These are phyloP conservation scores for Fusarium musae DNA, from an alignment of 2,329 filamentous ascomycete genomes.

Conservation along the genomic window DNA sequence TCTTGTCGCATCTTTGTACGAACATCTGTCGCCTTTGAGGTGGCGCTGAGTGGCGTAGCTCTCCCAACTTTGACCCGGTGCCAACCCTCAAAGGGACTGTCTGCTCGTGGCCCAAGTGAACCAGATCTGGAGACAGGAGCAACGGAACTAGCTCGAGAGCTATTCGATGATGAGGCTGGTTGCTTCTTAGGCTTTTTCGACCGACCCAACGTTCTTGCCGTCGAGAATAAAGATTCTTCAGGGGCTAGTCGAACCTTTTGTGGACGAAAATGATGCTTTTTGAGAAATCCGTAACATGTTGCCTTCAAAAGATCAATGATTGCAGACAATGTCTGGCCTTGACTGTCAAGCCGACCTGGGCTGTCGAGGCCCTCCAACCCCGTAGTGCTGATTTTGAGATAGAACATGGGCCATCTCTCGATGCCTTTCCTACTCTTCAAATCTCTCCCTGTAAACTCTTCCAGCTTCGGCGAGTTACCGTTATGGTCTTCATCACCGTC, in stretches of 20 bases:
- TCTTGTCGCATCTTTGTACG: conserved; percentile 2
- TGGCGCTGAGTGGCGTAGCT: conserved; percentile 6
- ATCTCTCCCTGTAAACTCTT: conserved; percentile 62
- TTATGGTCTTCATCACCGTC: conserved; percentile 59
- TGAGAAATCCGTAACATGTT: conserved; percentile 79
- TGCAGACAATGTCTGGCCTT: conserved; percentile 59
- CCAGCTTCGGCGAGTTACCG: conserved; percentile 50
- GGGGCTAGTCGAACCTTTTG: conserved; percentile 45
- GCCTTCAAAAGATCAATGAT: conserved; percentile 71
- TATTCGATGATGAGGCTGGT: conserved; percentile 5
- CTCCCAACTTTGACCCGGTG: conserved; percentile 50
- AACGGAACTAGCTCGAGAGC: conserved; percentile 27
- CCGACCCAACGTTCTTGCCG: conserved; percentile 32
- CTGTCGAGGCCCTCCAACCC: conserved; percentile 48
- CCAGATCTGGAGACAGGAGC: conserved; percentile 8
- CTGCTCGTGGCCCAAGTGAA: background rate
- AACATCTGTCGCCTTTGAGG: background rate
- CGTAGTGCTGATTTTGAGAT: conserved; percentile 70
- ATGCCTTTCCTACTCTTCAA: conserved; percentile 67
- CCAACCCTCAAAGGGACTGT: conserved; percentile 52
- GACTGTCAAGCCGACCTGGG: conserved; percentile 55
- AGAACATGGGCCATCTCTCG: conserved; percentile 91
- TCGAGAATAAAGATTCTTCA: conserved; percentile 42
- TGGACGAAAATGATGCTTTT: conserved; percentile 75
- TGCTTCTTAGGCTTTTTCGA: conserved; percentile 29